Base-by-base conservation (phyloP, 192 early-diverging fungal species). In the Spizellomyces sp. region DNA sequence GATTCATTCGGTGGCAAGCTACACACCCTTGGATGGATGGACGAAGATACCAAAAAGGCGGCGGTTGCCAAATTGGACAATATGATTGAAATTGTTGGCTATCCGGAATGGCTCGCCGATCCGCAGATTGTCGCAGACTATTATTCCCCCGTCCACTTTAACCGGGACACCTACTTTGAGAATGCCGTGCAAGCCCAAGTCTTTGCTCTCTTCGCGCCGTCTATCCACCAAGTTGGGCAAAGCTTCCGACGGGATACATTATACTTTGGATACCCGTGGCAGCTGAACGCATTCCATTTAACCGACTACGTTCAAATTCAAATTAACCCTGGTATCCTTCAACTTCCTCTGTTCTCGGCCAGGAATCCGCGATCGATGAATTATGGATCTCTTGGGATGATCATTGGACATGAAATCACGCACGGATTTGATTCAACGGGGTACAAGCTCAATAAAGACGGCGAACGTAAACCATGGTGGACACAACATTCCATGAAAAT, bases 321-420 rank as follows among this genome's bases (percentile, higher is more conserved):
- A 66, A 82, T 82, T 73, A 82, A 82, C 48, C 62, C 86, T 8
- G 89, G 76, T 64, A 83, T 92, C 50, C 63, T 92, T 7, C 89
- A 90, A 60, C 76, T 76, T 2, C 90, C 91, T 5, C 81, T 91
- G 48, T 93, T 87, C 65, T 80, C 81, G 62, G 43, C 74, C 1
- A 42, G 71, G 6, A 84, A 82, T 58, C 87, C 89, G 10, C 77
- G 76, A 59, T 81, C 82, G 48, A 43, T 93, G 62, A 91, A 91
- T 64, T 93, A 86, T 77, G 91, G 90, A 15, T 79, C 79, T 6
- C 81, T 90, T 41, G 91, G 91, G 15, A 77, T 84, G 50, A 81
- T 93, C 22, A 84, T 91, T 47, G 90, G 91, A 3, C 91, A 93
- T 71, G 91, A 93, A 69, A 75, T 92, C n/a, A 87, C 82, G 70